Evolutionary conservation across 139 green algal genomes (phyloP).

Genomic region (Asterochloris sp.): DNA sequence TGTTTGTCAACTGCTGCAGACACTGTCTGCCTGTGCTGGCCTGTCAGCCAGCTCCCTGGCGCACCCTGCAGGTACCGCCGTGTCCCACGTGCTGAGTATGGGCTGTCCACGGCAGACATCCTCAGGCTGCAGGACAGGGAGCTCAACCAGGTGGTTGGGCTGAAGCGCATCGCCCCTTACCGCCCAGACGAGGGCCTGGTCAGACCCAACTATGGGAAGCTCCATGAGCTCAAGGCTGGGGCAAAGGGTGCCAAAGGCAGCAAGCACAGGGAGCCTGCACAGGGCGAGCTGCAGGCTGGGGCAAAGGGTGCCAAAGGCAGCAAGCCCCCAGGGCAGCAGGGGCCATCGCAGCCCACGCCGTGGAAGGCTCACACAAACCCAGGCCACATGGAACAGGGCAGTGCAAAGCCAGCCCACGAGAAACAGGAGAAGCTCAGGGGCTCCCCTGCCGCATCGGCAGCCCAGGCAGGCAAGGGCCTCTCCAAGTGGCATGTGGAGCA

Average conservation of each 20-base stretch:
- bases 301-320: neutral
- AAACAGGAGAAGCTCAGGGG: too few relatives aligned
- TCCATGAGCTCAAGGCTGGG: conserved; percentile 26
- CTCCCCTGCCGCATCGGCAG: too few relatives aligned
- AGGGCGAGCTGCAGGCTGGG: neutral
- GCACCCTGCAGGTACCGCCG: conserved; percentile 26
- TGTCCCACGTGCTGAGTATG: conserved; percentile 71
- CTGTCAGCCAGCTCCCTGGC: neutral
- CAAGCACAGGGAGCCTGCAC: neutral
- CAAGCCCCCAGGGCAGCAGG: neutral
- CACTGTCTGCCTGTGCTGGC: neutral
- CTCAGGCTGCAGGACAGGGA: conserved; percentile 75
- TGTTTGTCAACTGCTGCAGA: neutral
- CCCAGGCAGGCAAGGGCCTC: too few relatives aligned
- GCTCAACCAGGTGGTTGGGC: conserved; percentile 76
- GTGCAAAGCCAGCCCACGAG: too few relatives aligned
- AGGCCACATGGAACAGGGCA: too few relatives aligned
- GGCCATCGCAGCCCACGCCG: neutral
- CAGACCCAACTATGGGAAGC: conserved; percentile 46
- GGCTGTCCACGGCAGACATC: conserved; percentile 77
- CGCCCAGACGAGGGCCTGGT: conserved; percentile 42
- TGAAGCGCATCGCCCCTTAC: conserved; percentile 89
- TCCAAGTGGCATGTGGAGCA: too few relatives aligned
- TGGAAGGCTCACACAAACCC: neutral
- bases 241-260: conserved; percentile 18